phyloP scores from a whole-genome alignment of 31 red algal genomes.

The Pterothamnion heteromorphum region DNA sequence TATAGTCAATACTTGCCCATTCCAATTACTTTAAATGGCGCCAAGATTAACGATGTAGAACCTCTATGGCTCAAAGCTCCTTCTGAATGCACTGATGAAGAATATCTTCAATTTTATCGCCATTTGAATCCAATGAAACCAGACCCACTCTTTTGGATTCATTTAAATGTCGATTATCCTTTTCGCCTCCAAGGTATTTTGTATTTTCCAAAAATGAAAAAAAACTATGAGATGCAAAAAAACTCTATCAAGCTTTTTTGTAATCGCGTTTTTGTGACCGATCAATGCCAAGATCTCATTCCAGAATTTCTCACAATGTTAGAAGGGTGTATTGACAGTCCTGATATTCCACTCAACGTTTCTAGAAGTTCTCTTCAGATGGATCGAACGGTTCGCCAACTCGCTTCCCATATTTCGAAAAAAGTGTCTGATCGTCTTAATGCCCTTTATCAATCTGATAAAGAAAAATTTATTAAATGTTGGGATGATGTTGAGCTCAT shows the following conservation, averaged over 20 bases:
- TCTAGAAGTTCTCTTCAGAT: conserved; percentile 45
- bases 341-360: conserved; percentile 54
- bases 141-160: conserved; percentile 37
- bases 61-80: conserved; percentile 31
- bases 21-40: conserved; percentile 40
- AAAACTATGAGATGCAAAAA: conserved; percentile 30
- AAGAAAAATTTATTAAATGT: neutral
- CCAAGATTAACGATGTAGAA: conserved; percentile 35
- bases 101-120: conserved; percentile 40
- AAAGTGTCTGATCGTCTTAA: neutral
- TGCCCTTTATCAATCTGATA: neutral
- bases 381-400: neutral
- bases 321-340: conserved; percentile 47
- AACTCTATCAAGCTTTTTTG: conserved; percentile 43
- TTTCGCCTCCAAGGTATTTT: conserved; percentile 41
- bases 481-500: neutral
- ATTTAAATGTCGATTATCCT: conserved; percentile 45
- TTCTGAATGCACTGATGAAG: conserved; percentile 25
- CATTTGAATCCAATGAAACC: conserved; percentile 23
- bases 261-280: conserved; percentile 46
- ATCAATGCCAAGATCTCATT: conserved; percentile 45
- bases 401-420: neutral
- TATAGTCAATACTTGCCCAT: conserved; percentile 47
- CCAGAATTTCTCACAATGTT: conserved; percentile 45
- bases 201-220: conserved; percentile 42